Evolutionary conservation across 2,329 filamentous ascomycete species (phyloP).

Genomic region (Scorias spongiosa): DNA sequence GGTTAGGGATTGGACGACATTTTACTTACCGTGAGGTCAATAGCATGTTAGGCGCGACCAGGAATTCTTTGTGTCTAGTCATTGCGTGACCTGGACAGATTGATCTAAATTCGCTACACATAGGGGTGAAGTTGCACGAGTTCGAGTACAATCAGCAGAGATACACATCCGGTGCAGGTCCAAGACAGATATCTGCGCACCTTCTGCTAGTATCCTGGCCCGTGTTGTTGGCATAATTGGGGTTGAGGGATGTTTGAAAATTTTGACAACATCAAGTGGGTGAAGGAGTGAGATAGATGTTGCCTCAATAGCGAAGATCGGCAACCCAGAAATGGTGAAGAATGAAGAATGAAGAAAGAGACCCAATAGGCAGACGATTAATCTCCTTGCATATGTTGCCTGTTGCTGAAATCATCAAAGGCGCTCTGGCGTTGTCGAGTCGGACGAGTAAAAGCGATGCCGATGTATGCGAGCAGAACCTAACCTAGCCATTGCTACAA

Average conservation of each 20-base stretch:
- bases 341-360: no score
- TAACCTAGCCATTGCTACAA: no score
- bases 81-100: no score
- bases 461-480: constrained; percentile 19
- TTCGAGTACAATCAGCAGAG: no score
- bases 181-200: no score
- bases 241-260: constrained; percentile 43
- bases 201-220: constrained; percentile 50
- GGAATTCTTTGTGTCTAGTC: no score
- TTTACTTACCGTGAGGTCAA: no score
- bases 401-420: constrained; percentile 42
- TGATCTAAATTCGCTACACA: no score
- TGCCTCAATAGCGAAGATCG: constrained; percentile 45
- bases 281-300: constrained; percentile 44
- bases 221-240: constrained; percentile 51
- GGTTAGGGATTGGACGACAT: no score
- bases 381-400: constrained; percentile 47
- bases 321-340: constrained; percentile 43
- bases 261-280: constrained; percentile 45
- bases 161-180: no score
- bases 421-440: constrained; percentile 39
- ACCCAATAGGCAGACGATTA: constrained; percentile 32
- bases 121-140: no score
- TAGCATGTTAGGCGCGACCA: no score
- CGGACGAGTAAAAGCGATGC: constrained; percentile 40